A percentile compares a stretch with the other conserved stretches of the same genome.
Evolutionary conservation across 1,284 basidiomycete species (phyloP).

Genomic region (Cryptococcus maquisensis): DNA sequence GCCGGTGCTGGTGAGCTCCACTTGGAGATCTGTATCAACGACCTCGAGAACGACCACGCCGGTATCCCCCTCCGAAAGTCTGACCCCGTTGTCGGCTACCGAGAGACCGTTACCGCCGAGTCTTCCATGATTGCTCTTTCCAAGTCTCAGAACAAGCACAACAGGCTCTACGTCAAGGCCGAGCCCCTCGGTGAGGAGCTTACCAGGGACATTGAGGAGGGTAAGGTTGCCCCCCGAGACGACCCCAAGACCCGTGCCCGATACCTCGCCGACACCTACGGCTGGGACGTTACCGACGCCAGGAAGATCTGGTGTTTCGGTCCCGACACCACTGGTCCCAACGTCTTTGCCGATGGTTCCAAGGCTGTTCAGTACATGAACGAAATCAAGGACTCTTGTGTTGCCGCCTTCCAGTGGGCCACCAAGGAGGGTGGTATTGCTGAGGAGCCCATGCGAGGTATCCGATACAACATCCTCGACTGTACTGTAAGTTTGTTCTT

Average conservation of each 20-base stretch:
- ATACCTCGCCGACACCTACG: conserved; percentile 90
- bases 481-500: conserved; percentile 67
- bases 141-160: conserved; percentile 99
- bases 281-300: conserved; percentile 99
- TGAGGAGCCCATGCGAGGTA: conserved; percentile 98
- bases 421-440: conserved; percentile 95
- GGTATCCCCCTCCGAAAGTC: conserved; percentile 99
- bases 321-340: conserved; percentile 95
- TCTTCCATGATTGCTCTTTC: conserved; percentile 95
- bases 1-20: conserved; percentile 99
- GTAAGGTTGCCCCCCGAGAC: conserved; percentile 84
- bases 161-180: conserved; percentile 93
- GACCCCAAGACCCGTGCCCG: conserved; percentile 97
- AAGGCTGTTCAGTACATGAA: conserved; percentile 98
- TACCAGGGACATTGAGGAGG: conserved; percentile 84
- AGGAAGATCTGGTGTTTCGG: conserved; percentile 99
- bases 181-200: conserved; percentile 91
- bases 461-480: conserved; percentile 94
- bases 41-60: conserved; percentile 98
- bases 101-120: conserved; percentile 96
- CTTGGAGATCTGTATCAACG: conserved; percentile 99
- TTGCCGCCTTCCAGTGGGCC: conserved; percentile 99
- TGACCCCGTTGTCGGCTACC: conserved; percentile 96
- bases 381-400: conserved; percentile 99
- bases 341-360: conserved; percentile 95